Conservation (phyloP, 148 eudicot species). For the Hydrangea macrophylla region DNA sequence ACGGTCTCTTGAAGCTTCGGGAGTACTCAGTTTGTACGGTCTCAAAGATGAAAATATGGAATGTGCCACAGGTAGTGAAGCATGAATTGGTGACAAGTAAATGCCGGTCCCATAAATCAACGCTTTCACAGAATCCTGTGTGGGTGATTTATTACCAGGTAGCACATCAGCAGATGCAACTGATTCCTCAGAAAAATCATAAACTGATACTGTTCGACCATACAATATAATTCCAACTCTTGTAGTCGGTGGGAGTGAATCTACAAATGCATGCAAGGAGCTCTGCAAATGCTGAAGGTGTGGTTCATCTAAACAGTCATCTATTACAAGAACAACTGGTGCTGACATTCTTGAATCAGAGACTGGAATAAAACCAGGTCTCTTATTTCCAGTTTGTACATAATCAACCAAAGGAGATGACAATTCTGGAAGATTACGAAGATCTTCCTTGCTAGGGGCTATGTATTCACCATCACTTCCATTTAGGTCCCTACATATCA, state of each 20-base stretch:
- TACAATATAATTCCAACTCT: conserved; percentile 83
- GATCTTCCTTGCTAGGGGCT: conserved; percentile 78
- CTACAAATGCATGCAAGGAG: conserved; percentile 90
- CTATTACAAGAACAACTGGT: conserved; percentile 79
- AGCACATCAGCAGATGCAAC: conserved; percentile 93
- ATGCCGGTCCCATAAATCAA: conserved; percentile 85
- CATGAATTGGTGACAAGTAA: conserved; percentile 85
- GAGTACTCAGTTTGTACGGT: conserved; percentile 50
- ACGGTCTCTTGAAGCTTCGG: conserved; percentile 87
- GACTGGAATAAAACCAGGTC: conserved; percentile 81
- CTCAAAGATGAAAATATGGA: conserved; percentile 77
- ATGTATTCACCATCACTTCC: conserved; percentile 88
- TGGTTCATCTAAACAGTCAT: conserved; percentile 80
- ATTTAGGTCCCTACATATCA: conserved; percentile 68
- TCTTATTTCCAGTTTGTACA: conserved; percentile 60
- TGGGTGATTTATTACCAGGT: conserved; percentile 70
- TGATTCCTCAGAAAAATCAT: conserved; percentile 87
- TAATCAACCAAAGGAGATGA: conserved; percentile 75
- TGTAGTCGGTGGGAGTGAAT: conserved; percentile 79
- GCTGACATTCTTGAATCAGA: conserved; percentile 91
- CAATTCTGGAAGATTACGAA: conserved; percentile 69
- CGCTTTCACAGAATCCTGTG: conserved; percentile 67
- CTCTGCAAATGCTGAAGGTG: conserved; percentile 92
- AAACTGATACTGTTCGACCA: conserved; percentile 82
- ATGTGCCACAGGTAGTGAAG: conserved; percentile 84